A percentile compares a stretch with the other conserved stretches of the same genome.
Evolutionary conservation across 352 stramenopile species (phyloP).

Genomic region (Phytophthora constricta): DNA sequence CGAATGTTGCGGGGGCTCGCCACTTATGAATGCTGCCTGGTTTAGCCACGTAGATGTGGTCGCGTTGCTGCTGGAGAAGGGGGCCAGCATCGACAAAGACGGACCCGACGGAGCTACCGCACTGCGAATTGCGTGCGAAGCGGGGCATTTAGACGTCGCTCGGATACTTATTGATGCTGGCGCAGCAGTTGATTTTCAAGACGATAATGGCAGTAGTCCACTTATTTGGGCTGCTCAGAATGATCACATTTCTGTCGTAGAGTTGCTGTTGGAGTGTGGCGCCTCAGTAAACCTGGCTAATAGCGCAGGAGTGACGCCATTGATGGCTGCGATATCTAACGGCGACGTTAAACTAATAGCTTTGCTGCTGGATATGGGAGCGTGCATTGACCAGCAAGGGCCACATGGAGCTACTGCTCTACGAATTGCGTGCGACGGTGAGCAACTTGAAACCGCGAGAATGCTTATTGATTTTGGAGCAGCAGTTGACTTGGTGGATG

Average conservation of each 20-base stretch:
- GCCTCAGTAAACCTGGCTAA: neutral
- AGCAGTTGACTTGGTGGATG: no score
- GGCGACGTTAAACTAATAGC: slow-evolving; percentile 5
- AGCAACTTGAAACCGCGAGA: no score
- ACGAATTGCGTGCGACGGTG: no score
- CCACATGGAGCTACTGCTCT: neutral
- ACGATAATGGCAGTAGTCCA: neutral
- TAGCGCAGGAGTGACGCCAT: neutral
- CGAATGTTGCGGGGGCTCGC: neutral
- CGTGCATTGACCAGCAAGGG: neutral
- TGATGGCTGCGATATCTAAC: slow-evolving; percentile 2
- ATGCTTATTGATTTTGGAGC: no score
- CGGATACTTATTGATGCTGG: neutral
- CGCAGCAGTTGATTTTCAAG: slow-evolving; percentile 8
- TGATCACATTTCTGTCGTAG: slow-evolving; percentile 14
- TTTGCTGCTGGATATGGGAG: slow-evolving; percentile 17
- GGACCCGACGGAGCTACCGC: neutral
- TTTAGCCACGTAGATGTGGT: neutral
- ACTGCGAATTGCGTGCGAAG: neutral
- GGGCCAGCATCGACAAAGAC: neutral
- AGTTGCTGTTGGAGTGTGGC: slow-evolving; percentile 15
- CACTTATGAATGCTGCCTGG: neutral
- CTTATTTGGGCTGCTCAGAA: slow-evolving; percentile 1
- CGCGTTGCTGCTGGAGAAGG: neutral
- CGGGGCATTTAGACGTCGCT: neutral